Base-by-base conservation (phyloP, 1,284 basidiomycete species). In the Kalmanozyma brasiliensis region DNA sequence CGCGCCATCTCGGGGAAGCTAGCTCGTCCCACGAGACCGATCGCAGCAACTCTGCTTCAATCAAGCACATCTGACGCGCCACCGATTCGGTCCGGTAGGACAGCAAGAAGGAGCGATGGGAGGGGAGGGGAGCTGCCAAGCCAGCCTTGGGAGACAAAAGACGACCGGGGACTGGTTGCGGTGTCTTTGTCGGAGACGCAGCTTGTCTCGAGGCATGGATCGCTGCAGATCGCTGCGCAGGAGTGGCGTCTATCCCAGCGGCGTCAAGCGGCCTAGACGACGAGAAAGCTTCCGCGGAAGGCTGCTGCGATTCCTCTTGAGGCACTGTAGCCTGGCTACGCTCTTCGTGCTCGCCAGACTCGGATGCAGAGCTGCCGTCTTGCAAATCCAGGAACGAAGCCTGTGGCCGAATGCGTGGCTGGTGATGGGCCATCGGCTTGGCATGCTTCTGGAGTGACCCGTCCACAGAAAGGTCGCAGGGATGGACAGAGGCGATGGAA, bases 21-120 rank as follows among this genome's bases (percentile, higher is more conserved):
- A 94, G 84, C 75, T 94, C 92, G 75, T 92, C 90, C 78, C 92
- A 92, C 73, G 88, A 89, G 77, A 95, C 86, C 19, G 87, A 86
- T 76, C 90, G 88, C 80, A 94, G 90, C 51, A 95, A 83, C 77
- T 94, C 93, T 17, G 90, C 86, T 70, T 95, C 93, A 75, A 95
- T 93, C 85, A 93, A 89, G 11, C 89, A 87, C 77, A 94, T 90
- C 74, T 94, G 91, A 52, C 89, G 86, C 0, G 91, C 90, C 20
- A 95, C 82, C 4, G 84, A 84, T 47, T 88, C 87, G 2, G 90
- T 83, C 16, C 77, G 74, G 67, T 69, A 81, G 17, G 72, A 56
- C 16, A 81, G 61, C 32, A 74, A 44, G 67, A 76, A 76, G 0
- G 74, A 81, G 23, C 66, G 65, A 59, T 80, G 78, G 10, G 73